phyloP scores from a whole-genome alignment of 169 alveolate genomes.

The Babesia sp. region DNA sequence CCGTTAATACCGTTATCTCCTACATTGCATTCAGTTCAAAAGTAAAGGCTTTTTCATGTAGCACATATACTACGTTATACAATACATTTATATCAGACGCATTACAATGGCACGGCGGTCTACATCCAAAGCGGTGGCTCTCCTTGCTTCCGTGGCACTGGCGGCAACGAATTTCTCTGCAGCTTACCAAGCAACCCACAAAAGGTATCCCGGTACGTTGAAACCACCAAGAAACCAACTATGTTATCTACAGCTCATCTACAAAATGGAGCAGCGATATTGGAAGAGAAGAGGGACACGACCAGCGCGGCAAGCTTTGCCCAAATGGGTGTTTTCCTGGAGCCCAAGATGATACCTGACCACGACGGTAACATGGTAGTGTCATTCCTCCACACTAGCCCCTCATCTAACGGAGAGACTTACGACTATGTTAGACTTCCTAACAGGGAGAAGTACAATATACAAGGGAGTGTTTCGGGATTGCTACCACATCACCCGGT shows the following conservation, averaged over 20 bases:
- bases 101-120: not conserved
- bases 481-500: constrained; percentile 66
- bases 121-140: not conserved
- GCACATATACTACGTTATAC: too few relatives aligned
- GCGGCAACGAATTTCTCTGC: not conserved
- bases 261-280: not conserved
- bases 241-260: not conserved
- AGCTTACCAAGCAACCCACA: not conserved
- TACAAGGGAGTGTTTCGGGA: constrained; percentile 71
- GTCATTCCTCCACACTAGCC: constrained; percentile 54
- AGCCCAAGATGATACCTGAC: constrained; percentile 50
- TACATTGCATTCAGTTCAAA: not conserved
- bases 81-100: too few relatives aligned
- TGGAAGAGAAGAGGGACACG: not conserved
- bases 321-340: constrained; percentile 51
- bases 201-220: not conserved
- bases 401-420: constrained; percentile 29
- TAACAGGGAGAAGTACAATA: constrained; percentile 12
- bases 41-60: too few relatives aligned
- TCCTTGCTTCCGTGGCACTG: not conserved
- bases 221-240: not conserved
- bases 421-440: constrained; percentile 47
- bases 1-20: not conserved
- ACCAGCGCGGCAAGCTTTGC: constrained; percentile 21
- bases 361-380: constrained; percentile 26